Evolutionary conservation across 164 flowering plant species (phyloP).

Genomic region (Vitis rupestris): DNA sequence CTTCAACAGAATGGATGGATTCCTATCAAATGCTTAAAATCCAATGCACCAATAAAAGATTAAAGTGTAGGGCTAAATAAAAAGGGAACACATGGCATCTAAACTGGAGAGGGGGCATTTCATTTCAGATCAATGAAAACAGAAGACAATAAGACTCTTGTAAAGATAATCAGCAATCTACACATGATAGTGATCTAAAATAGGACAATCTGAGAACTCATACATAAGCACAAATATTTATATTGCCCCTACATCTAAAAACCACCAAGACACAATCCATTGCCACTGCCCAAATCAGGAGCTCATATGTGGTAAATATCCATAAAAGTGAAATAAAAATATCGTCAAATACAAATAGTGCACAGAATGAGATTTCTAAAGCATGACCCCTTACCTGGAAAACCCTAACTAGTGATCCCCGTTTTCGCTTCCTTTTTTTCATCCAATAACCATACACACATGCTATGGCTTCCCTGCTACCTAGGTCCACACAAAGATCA

Average conservation of each 20-base stretch:
- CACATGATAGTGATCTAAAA: too few relatives aligned
- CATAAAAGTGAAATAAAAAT: not conserved
- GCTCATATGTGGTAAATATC: not conserved
- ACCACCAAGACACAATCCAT: not conserved
- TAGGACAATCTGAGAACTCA: not conserved
- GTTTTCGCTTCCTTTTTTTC: constrained; percentile 61
- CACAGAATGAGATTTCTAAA: not conserved
- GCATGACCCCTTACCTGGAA: constrained; percentile 65
- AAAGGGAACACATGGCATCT: too few relatives aligned
- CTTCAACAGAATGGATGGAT: too few relatives aligned
- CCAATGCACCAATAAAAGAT: too few relatives aligned
- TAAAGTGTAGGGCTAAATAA: too few relatives aligned
- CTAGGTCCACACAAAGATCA: constrained; percentile 38
- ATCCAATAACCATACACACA: constrained; percentile 66
- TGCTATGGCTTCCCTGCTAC: constrained; percentile 41
- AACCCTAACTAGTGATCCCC: constrained; percentile 46
- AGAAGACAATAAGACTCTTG: too few relatives aligned
- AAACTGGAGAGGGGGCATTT: too few relatives aligned
- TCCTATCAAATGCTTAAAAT: too few relatives aligned
- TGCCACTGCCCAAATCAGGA: not conserved
- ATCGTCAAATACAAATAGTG: not conserved
- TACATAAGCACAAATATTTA: not conserved
- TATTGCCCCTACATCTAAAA: not conserved
- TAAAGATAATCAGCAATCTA: too few relatives aligned
- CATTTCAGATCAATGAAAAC: too few relatives aligned